These are phyloP conservation scores for Exophiala bonariae DNA, from an alignment of 2,329 filamentous ascomycete genomes.

Conservation along the genomic window DNA sequence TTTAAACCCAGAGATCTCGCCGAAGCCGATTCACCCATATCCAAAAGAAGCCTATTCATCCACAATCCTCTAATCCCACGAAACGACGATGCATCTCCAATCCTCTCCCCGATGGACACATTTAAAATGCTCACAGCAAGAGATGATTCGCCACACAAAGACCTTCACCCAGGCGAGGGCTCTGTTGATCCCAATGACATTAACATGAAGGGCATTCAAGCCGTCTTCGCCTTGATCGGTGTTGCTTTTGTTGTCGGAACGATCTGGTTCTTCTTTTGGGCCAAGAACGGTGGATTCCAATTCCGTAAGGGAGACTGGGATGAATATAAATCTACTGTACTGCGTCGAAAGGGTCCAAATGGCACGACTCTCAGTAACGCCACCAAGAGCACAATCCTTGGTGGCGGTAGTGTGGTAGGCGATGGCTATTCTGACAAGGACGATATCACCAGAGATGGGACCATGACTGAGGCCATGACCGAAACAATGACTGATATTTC, in stretches of 20 bases:
- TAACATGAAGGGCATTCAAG: conserved; percentile 68
- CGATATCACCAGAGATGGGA: conserved; percentile 39
- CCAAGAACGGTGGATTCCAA: conserved; percentile 90
- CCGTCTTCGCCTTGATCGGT: conserved; percentile 81
- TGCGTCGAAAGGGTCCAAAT: conserved; percentile 85
- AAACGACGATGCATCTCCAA: conserved; percentile 16
- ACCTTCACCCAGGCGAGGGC: conserved; percentile 32
- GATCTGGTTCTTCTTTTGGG: conserved; percentile 99
- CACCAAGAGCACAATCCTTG: conserved; percentile 77
- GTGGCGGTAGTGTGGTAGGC: conserved; percentile 75
- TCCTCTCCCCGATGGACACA: conserved; percentile 28
- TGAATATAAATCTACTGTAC: conserved; percentile 93
- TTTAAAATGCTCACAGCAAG: conserved; percentile 33
- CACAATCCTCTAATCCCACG: conserved; percentile 16
- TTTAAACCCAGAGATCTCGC: conserved; percentile 4
- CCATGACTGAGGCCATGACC: conserved; percentile 44
- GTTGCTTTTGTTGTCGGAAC: conserved; percentile 69
- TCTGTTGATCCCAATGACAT: conserved; percentile 42
- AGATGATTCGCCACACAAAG: conserved; percentile 23
- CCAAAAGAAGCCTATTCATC: conserved; percentile 10
- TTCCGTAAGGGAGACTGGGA: conserved; percentile 91
- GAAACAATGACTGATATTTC: conserved; percentile 30
- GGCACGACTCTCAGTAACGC: conserved; percentile 81
- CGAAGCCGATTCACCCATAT: conserved; percentile 4
- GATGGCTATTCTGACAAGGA: conserved; percentile 63